These are phyloP conservation scores for Leishmania arabica DNA, from an alignment of 208 protist genomes.

Conservation along the genomic window DNA sequence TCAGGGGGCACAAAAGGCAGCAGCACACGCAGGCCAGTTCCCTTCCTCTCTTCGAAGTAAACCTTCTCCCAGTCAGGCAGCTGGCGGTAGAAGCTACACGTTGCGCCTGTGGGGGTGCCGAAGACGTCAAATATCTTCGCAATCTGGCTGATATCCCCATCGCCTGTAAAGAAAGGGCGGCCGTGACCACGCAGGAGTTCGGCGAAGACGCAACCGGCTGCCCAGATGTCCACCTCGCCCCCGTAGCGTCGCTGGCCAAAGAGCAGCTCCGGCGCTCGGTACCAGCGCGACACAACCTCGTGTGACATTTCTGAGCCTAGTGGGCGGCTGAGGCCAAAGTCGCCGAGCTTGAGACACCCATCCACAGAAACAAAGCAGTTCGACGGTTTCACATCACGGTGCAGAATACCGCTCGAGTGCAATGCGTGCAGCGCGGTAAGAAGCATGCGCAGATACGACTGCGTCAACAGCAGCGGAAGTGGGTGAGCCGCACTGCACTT, in stretches of 20 bases:
- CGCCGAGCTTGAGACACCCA: conserved; percentile 93
- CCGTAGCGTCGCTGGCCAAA: conserved; percentile 94
- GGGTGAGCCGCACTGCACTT: conserved; percentile 29
- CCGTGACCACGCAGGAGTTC: conserved; percentile 93
- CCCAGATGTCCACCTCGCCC: conserved; percentile 95
- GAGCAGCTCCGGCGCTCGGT: conserved; percentile 99
- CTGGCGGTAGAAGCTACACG: conserved; percentile 85
- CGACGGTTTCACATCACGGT: conserved; percentile 88
- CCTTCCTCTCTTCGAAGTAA: conserved; percentile 58
- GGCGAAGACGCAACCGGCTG: conserved; percentile 96
- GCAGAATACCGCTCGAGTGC: conserved; percentile 66
- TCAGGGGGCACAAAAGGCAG: conserved; percentile 68
- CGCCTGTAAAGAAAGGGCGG: conserved; percentile 94
- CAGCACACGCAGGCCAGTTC: conserved; percentile 37
- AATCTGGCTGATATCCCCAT: conserved; percentile 83
- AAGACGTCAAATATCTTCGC: conserved; percentile 95
- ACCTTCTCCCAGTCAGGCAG: conserved; percentile 96
- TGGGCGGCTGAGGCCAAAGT: conserved; percentile 88
- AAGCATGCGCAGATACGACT: conserved; percentile 60
- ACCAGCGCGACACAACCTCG: conserved; percentile 98
- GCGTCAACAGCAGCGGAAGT: conserved; percentile 28
- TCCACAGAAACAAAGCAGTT: conserved; percentile 82
- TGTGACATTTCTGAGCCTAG: conserved; percentile 94
- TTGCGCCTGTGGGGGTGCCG: conserved; percentile 92
- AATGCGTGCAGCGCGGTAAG: conserved; percentile 65